phyloP scores from a whole-genome alignment of 345 rosid genomes.

The Cardamine chenopodiifolia region DNA sequence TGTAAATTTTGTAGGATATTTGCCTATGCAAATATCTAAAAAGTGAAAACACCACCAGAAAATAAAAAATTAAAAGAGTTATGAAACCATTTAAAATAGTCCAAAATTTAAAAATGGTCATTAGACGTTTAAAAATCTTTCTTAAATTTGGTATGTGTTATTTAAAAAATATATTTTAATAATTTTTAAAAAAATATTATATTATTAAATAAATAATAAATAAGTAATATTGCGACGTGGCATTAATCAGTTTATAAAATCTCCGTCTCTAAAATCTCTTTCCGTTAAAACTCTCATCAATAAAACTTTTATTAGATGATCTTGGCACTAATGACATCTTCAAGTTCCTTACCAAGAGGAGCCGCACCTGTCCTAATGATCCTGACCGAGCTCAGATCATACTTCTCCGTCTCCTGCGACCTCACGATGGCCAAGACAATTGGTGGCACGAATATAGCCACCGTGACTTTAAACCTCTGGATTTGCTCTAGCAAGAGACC shows the following conservation, averaged over 20 bases:
- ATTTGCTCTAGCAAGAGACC: slow-evolving; percentile 49
- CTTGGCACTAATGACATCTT: slow-evolving; percentile 63
- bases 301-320: no score
- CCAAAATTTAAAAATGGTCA: neutral
- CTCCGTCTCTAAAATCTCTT: no score
- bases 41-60: neutral
- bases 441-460: slow-evolving; percentile 80
- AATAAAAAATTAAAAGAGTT: neutral
- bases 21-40: neutral
- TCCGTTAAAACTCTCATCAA: no score
- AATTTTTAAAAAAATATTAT: no score
- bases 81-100: neutral
- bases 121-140: neutral
- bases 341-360: slow-evolving; percentile 83
- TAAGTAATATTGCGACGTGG: no score
- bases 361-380: slow-evolving; percentile 73
- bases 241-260: no score
- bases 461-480: slow-evolving; percentile 58
- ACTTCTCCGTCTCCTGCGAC: slow-evolving; percentile 54
- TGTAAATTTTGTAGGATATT: neutral
- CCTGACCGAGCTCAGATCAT: slow-evolving; percentile 68
- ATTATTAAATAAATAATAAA: no score
- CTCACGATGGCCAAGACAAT: slow-evolving; percentile 63
- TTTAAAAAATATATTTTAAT: no score
- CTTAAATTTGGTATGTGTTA: neutral